A percentile compares a stretch with the other conserved stretches of the same genome.
phyloP scores from a whole-genome alignment of 2,329 filamentous ascomycete species.

The Pseudogymnoascus sp. region DNA sequence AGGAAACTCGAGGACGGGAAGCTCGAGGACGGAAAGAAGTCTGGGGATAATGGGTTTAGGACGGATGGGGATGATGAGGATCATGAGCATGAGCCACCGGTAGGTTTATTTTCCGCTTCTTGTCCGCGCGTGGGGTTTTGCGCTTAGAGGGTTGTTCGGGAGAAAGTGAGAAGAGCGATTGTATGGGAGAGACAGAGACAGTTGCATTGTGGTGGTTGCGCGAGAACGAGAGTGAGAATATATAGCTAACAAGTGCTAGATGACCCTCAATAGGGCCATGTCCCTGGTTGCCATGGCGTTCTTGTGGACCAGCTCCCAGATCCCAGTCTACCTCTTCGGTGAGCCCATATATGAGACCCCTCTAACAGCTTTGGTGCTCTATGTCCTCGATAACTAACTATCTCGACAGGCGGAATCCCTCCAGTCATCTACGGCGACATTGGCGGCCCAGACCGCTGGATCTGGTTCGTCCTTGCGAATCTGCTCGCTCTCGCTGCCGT shows the following conservation, averaged over 20 bases:
- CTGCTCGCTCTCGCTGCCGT: slow-evolving; percentile 50
- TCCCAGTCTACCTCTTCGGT: slow-evolving; percentile 47
- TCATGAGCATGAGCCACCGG: slow-evolving; percentile 40
- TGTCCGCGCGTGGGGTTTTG: neutral
- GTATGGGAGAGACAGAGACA: neutral
- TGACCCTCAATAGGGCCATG: slow-evolving; percentile 44
- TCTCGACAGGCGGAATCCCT: slow-evolving; percentile 34
- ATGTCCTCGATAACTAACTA: neutral
- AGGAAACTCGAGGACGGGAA: neutral
- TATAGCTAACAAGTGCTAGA: slow-evolving; percentile 19
- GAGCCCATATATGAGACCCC: slow-evolving; percentile 13
- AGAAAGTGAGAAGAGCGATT: neutral
- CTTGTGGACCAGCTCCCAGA: slow-evolving; percentile 52
- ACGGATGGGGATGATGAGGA: slow-evolving; percentile 41
- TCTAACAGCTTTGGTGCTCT: neutral
- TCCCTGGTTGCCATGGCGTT: slow-evolving; percentile 51
- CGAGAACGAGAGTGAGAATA: neutral
- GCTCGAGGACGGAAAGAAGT: slow-evolving; percentile 28
- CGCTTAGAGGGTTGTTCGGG: neutral
- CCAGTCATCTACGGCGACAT: slow-evolving; percentile 49
- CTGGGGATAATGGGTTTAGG: slow-evolving; percentile 39
- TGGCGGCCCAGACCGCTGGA: slow-evolving; percentile 40
- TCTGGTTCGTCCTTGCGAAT: slow-evolving; percentile 37
- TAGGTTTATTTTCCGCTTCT: slow-evolving; percentile 23
- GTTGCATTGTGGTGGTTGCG: neutral